A percentile compares a stretch with the other conserved stretches of the same genome.
Evolutionary conservation across 192 early-diverging fungal genomes (phyloP).

Genomic region (Podila minutissima): DNA sequence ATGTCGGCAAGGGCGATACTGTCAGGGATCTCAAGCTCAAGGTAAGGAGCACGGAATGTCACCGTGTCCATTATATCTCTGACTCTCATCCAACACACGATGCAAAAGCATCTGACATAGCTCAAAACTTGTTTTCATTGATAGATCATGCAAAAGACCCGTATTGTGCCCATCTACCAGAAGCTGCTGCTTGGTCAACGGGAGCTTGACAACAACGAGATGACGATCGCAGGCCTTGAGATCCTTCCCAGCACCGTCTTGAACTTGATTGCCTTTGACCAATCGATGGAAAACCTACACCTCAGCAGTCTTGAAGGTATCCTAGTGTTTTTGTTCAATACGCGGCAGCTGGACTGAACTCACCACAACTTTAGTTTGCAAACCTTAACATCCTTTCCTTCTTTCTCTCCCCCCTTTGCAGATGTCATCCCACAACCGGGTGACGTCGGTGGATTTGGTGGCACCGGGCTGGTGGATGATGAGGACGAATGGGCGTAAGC

Average conservation of each 20-base stretch:
- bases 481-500: slow-evolving; percentile 16
- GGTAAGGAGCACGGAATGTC: not conserved
- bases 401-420: not conserved
- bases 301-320: slow-evolving; percentile 27
- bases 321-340: not conserved
- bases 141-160: slow-evolving; percentile 39
- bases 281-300: slow-evolving; percentile 12
- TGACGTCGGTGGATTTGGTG: slow-evolving; percentile 32
- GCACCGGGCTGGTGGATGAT: slow-evolving; percentile 23
- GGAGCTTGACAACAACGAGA: slow-evolving; percentile 41
- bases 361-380: no score
- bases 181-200: slow-evolving; percentile 17
- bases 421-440: not conserved
- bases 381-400: not conserved
- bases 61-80: not conserved
- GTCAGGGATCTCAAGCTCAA: slow-evolving; percentile 41
- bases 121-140: not conserved
- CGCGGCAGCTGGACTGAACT: no score
- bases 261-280: slow-evolving; percentile 37
- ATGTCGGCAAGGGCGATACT: slow-evolving; percentile 23
- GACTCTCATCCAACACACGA: not conserved
- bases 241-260: slow-evolving; percentile 32
- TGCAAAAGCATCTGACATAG: not conserved
- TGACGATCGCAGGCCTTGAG: slow-evolving; percentile 30
- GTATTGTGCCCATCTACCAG: slow-evolving; percentile 43